A percentile compares a stretch with the other conserved stretches of the same genome.
These are phyloP conservation scores for Stenogyne calaminthoides DNA, from an alignment of 305 asterid genomes.

Conservation along the genomic window DNA sequence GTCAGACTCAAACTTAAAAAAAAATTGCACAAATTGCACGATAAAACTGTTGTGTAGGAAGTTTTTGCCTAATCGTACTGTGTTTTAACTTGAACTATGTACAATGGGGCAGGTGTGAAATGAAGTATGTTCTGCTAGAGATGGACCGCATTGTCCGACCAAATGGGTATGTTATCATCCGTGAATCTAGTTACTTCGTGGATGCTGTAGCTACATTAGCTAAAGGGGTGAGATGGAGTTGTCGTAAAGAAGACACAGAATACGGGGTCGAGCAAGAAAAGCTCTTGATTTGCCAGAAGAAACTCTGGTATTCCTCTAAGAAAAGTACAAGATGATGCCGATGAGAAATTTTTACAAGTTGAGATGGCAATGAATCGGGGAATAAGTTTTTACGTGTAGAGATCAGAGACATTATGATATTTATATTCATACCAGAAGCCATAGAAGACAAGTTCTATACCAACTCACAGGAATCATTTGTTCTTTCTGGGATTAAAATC, in stretches of 20 bases:
- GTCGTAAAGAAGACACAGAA: slow-evolving; percentile 81
- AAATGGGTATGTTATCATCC: slow-evolving; percentile 75
- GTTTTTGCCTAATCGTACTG: background rate
- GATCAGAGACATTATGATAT: slow-evolving; percentile 23
- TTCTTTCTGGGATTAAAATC: slow-evolving; percentile 27
- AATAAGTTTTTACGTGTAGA: slow-evolving; percentile 16
- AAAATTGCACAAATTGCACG: background rate
- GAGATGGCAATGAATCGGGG: slow-evolving; percentile 16
- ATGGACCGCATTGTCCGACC: slow-evolving; percentile 97
- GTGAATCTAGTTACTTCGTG: slow-evolving; percentile 72
- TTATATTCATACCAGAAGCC: slow-evolving; percentile 26
- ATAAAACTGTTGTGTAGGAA: background rate
- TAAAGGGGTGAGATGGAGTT: slow-evolving; percentile 89
- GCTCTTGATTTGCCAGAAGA: slow-evolving; percentile 90
- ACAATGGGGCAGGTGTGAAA: slow-evolving; percentile 72
- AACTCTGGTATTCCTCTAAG: slow-evolving; percentile 78
- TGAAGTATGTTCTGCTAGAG: slow-evolving; percentile 86
- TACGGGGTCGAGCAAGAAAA: slow-evolving; percentile 62
- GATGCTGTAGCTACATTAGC: slow-evolving; percentile 70
- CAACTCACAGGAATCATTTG: slow-evolving; percentile 32
- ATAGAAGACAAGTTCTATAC: slow-evolving; percentile 37
- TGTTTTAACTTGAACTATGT: slow-evolving; percentile 12
- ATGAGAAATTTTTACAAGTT: background rate
- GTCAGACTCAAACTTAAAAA: background rate
- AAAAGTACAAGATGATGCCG: slow-evolving; percentile 37